Base-by-base conservation (phyloP, 2,329 filamentous ascomycete species). In the Gnomoniopsis smithogilvyi region DNA sequence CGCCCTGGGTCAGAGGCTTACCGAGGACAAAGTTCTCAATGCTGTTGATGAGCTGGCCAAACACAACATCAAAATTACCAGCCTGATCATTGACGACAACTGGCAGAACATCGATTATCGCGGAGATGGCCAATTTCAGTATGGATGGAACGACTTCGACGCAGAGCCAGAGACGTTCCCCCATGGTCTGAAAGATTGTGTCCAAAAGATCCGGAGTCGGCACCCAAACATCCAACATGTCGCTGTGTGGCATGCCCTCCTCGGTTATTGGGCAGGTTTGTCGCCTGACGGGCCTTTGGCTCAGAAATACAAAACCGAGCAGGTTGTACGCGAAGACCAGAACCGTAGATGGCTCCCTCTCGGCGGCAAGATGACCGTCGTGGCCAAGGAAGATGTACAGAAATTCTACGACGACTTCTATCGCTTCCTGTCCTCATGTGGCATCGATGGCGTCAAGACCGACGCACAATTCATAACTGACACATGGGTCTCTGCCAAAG, bases 51-150 rank as follows among this genome's bases (percentile, higher is more conserved):
- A 82, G 1, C 76, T 99, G 12, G 82, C 87, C 4, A 78, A 85
- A 33, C 82, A 90, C 58, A 83, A 87, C 1, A 91, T 99, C 67
- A 86, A 89, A 46, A 81, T 98, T 49, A 88, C 86, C 0, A 96
- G 87, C 67, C 79, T 99, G 2, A 96, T 98, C 62, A 96, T 99
- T 63, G 95, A 99, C 66, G 95, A 99, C 69, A 96, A 96, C 67
- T 99, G 95, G 95, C 93, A 96, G 72, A 85, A 88, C 10, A 80
- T 96, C 50, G 85, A 83, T 64, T 74, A 79, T 33, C 66, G 69
- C 24, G 79, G 79, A 0, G 68, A 78, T 4, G 76, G 78, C 19
- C 80, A 84, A 63, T 85, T 82, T 62, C 80, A 83, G 52, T 74
- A 82, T 58, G 82, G 87, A 26, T 96, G 90, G 92, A 83, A 84